Evolutionary conservation across 2,329 filamentous ascomycete genomes (phyloP).

Genomic region (Fusarium siculi): DNA sequence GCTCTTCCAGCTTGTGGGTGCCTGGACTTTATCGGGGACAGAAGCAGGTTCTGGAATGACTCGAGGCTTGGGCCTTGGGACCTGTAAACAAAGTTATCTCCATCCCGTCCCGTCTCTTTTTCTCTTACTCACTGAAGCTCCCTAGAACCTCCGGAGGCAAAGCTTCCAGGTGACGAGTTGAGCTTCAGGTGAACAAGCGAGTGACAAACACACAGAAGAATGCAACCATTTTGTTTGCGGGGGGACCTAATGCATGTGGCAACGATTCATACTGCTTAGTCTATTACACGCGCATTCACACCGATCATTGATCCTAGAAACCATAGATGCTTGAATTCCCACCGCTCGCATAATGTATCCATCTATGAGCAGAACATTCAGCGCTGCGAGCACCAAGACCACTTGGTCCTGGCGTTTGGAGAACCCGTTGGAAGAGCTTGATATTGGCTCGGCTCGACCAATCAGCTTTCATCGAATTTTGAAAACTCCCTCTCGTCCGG

Average conservation of each 20-base stretch:
- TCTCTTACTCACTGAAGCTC: constrained; percentile 26
- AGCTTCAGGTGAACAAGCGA: constrained; percentile 17
- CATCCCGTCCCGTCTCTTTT: constrained; percentile 33
- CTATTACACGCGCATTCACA: constrained; percentile 32
- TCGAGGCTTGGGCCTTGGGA: constrained; percentile 33
- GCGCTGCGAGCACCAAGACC: constrained; percentile 14
- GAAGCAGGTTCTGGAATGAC: constrained; percentile 43
- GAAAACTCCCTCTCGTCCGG: constrained; percentile 23
- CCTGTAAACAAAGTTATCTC: constrained; percentile 12
- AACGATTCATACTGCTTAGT: constrained; percentile 28
- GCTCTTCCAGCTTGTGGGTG: constrained; percentile 31
- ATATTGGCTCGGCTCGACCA: constrained; percentile 16
- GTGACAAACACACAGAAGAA: neutral
- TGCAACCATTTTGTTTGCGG: constrained; percentile 2
- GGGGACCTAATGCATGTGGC: constrained; percentile 27
- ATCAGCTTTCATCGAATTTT: constrained; percentile 33
- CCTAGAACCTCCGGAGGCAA: constrained; percentile 29
- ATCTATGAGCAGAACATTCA: constrained; percentile 25
- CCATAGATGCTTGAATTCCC: constrained; percentile 14
- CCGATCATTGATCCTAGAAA: constrained; percentile 30
- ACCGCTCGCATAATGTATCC: constrained; percentile 26
- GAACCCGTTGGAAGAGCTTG: constrained; percentile 33
- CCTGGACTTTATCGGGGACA: constrained; percentile 18
- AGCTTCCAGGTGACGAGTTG: constrained; percentile 1
- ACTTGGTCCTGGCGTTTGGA: constrained; percentile 20